These are phyloP conservation scores for Salmacisia buchloeana DNA, from an alignment of 1,284 basidiomycete genomes.

Conservation along the genomic window DNA sequence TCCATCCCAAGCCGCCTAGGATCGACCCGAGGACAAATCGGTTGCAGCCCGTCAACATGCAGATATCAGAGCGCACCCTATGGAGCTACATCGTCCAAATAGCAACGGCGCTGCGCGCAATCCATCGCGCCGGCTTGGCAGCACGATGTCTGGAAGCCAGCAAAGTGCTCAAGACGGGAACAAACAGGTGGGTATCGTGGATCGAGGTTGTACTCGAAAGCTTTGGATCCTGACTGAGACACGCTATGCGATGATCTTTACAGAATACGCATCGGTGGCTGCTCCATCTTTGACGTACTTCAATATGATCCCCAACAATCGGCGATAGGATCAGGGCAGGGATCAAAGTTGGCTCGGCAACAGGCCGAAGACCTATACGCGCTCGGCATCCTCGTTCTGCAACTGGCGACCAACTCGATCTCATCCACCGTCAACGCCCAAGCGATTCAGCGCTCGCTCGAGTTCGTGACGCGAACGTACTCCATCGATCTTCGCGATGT, in stretches of 20 bases:
- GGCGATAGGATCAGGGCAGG: not conserved
- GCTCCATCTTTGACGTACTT: conserved; percentile 47
- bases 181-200: conserved; percentile 64
- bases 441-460: conserved; percentile 62
- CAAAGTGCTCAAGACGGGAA: conserved; percentile 81
- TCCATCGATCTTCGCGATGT: conserved; percentile 75
- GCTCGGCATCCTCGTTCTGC: conserved; percentile 78
- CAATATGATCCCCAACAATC: conserved; percentile 29
- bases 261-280: conserved; percentile 35
- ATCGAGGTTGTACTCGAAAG: not conserved
- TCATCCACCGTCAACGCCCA: conserved; percentile 62
- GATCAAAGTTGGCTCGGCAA: conserved; percentile 21
- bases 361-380: conserved; percentile 80
- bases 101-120: conserved; percentile 74
- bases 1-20: conserved; percentile 53
- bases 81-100: conserved; percentile 95
- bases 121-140: conserved; percentile 76
- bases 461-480: conserved; percentile 69
- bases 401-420: conserved; percentile 68
- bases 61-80: conserved; percentile 71
- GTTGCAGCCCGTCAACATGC: conserved; percentile 42
- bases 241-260: not conserved
- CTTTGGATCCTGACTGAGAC: not conserved
- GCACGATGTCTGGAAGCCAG: conserved; percentile 77
- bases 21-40: conserved; percentile 47